Conservation (phyloP, 2,329 filamentous ascomycete species). For the Venturia oleaginea region DNA sequence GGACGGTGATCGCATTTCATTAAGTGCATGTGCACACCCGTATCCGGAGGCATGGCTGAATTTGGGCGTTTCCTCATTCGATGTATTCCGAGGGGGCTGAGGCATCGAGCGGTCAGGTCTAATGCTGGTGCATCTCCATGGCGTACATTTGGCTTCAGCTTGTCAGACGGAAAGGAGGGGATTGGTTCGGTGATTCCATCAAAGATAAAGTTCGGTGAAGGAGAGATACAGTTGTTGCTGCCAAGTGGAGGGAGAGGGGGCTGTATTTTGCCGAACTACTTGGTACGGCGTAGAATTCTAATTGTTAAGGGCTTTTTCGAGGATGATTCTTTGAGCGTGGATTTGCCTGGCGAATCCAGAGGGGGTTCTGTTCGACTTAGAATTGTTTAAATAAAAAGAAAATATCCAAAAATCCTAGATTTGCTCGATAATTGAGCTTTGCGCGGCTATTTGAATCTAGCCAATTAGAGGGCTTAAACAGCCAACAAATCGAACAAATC, state of each 20-base stretch:
- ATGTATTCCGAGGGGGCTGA: neutral
- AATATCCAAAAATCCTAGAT: too few species aligned
- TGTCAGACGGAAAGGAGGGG: neutral
- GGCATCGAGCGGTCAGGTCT: neutral
- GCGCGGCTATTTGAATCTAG: too few species aligned
- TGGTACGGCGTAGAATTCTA: too few species aligned
- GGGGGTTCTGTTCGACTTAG: too few species aligned
- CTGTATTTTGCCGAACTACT: too few species aligned
- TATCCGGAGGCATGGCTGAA: neutral
- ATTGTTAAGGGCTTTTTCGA: too few species aligned
- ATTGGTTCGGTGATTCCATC: neutral
- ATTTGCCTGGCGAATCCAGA: too few species aligned
- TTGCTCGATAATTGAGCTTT: too few species aligned
- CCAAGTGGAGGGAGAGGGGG: neutral
- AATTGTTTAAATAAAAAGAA: too few species aligned
- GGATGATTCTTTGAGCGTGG: too few species aligned
- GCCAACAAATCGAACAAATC: too few species aligned
- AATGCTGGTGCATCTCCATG: neutral
- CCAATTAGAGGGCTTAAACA: too few species aligned
- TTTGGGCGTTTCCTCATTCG: neutral
- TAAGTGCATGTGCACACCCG: neutral
- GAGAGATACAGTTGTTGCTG: neutral
- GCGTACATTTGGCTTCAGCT: neutral
- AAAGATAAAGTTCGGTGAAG: neutral
- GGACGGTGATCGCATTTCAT: neutral